Base-by-base conservation (phyloP, 2,329 filamentous ascomycete genomes). In the Diplodia scrobiculata region DNA sequence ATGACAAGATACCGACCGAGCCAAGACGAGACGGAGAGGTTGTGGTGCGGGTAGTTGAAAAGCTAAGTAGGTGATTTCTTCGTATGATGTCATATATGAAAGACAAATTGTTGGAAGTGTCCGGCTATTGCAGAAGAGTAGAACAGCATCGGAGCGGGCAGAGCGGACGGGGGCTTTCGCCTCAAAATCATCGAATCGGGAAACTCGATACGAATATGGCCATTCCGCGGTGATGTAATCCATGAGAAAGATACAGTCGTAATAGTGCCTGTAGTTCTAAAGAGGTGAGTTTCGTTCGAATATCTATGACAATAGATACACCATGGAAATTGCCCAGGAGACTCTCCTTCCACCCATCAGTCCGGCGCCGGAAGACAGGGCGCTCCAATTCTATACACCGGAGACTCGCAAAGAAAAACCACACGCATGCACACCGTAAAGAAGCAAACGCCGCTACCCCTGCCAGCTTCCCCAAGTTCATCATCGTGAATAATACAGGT, bases 271-370 rank as follows among this genome's bases (percentile, higher is more conserved):
- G 2, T 25, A 25, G 7, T 19, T 45, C 41, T 45, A 38, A 54
- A 54, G 52, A 54, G 52, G n/a, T 54, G 52, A 54, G 52, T 54
- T 29, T 54, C 52, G 52, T 36, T 38, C n/a, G n/a, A 32, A 54
- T 54, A 54, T 54, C 52, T 54, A 54, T n/a, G 41, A 45, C 17
- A 17, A 36, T 34, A 54, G 32, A 54, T 34, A 36, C 32, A 36
- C 19, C 32, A 54, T 54, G 52, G 19, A 32, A 32, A 21, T 6
- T 36, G n/a, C 14, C n/a, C 7, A 45, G n/a, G 29, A 36, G 17
- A 54, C 4, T 13, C 29, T 11, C 52, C 51, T 32, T 11, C 52
- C 17, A 54, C 7, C 41, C 41, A 19, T 11, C 52, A 14, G 52
- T 54, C 52, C 32, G n/a, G 3, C 52, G n/a, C 34, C 52, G 9